phyloP scores from a whole-genome alignment of 768 basidiomycete genomes.

The Exidia glandulosa region DNA sequence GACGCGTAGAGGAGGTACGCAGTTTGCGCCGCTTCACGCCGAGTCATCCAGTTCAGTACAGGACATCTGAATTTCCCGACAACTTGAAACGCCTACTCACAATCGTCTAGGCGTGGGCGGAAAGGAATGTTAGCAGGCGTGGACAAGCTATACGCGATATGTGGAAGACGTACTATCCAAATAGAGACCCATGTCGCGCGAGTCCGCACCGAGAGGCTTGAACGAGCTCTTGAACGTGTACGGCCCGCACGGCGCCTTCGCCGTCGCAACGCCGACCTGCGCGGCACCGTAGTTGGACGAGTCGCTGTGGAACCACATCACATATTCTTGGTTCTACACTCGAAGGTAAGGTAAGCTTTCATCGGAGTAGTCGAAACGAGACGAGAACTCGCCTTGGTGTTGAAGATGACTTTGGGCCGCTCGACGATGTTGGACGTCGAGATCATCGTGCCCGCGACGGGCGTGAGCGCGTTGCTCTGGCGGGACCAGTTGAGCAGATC shows the following conservation, averaged over 20 bases:
- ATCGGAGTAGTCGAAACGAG: neutral
- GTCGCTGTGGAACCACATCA: constrained; percentile 66
- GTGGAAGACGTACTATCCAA: constrained; percentile 37
- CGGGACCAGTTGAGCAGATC: constrained; percentile 46
- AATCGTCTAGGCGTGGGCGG: neutral
- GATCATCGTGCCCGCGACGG: constrained; percentile 42
- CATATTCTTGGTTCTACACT: constrained; percentile 45
- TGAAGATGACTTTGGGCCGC: constrained; percentile 53
- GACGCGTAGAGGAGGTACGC: constrained; percentile 54
- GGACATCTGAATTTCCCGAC: neutral
- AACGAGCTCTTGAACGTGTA: constrained; percentile 46
- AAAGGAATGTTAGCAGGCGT: neutral
- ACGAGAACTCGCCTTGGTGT: constrained; percentile 28
- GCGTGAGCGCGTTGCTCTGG: constrained; percentile 47
- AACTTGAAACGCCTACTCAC: neutral
- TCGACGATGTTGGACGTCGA: constrained; percentile 50
- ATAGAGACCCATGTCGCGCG: constrained; percentile 48
- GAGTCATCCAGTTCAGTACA: neutral
- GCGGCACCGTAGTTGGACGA: constrained; percentile 53
- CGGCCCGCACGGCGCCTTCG: constrained; percentile 48
- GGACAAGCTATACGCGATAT: neutral
- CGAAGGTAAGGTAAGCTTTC: neutral
- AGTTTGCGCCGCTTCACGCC: constrained; percentile 28
- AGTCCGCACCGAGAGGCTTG: constrained; percentile 46
- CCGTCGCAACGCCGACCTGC: constrained; percentile 49